A percentile compares a stretch with the other conserved stretches of the same genome.
phyloP scores from a whole-genome alignment of 352 stramenopile genomes.

The Phytophthora lateralis region DNA sequence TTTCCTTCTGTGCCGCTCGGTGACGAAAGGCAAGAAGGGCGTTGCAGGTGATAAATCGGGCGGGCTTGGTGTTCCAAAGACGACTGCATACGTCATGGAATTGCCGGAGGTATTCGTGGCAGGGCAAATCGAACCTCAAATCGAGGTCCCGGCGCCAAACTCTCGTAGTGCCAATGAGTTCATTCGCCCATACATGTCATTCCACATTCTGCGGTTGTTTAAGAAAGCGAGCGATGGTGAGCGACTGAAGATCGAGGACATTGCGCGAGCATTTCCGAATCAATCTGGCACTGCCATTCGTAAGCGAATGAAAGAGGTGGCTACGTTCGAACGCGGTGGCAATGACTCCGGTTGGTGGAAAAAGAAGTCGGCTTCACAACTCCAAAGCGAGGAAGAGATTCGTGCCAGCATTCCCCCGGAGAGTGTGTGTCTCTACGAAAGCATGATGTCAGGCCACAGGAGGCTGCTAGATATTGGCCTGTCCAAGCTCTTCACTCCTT shows the following conservation, averaged over 20 bases:
- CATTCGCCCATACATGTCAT: constrained; percentile 88
- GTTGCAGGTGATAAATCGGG: constrained; percentile 29
- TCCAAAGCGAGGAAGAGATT: constrained; percentile 82
- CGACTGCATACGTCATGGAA: constrained; percentile 79
- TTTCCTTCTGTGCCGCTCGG: constrained; percentile 73
- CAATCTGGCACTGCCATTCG: constrained; percentile 81
- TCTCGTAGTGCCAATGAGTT: constrained; percentile 84
- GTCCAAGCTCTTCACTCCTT: constrained; percentile 81
- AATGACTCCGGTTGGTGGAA: constrained; percentile 88
- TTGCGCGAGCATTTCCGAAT: constrained; percentile 80
- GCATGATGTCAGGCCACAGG: constrained; percentile 87
- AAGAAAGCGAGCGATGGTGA: constrained; percentile 84
- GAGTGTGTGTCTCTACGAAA: constrained; percentile 86
- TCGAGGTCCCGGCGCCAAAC: constrained; percentile 82
- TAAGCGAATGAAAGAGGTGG: constrained; percentile 88
- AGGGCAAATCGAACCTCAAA: constrained; percentile 83
- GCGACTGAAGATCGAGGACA: constrained; percentile 85
- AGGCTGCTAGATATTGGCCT: constrained; percentile 79
- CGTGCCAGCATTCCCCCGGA: constrained; percentile 75
- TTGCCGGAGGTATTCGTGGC: constrained; percentile 77
- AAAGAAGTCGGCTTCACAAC: constrained; percentile 65
- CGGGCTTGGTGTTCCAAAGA: constrained; percentile 53
- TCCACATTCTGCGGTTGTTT: constrained; percentile 84
- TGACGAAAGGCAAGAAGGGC: constrained; percentile 80
- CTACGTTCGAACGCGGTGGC: constrained; percentile 83